These are phyloP conservation scores for Cyclocybe cylindracea DNA, from an alignment of 768 basidiomycete genomes.

Conservation along the genomic window DNA sequence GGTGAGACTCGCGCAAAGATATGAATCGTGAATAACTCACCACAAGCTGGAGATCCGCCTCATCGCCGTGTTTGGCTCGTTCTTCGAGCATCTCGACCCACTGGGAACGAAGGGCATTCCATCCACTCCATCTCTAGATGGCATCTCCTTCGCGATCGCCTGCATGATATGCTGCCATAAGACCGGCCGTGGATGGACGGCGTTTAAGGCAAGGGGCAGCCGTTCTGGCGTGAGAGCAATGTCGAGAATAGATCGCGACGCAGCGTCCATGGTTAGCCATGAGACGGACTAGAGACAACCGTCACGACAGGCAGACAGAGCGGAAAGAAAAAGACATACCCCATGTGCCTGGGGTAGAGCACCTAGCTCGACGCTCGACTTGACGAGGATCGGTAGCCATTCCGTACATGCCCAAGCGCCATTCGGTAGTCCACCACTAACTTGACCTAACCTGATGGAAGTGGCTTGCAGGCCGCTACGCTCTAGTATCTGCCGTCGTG, in stretches of 20 bases:
- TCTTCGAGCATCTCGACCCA: constrained; percentile 10
- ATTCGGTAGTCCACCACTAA: constrained; percentile 28
- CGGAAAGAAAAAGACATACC: constrained; percentile 14
- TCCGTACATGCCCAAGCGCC: constrained; percentile 36
- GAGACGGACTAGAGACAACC: constrained; percentile 23
- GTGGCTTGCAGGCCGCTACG: constrained; percentile 26
- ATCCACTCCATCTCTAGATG: background rate
- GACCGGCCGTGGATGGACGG: constrained; percentile 30
- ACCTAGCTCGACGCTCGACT: constrained; percentile 27
- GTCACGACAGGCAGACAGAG: background rate
- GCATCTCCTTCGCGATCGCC: constrained; percentile 9
- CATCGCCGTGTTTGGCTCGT: background rate
- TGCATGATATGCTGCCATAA: constrained; percentile 25
- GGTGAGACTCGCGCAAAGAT: background rate
- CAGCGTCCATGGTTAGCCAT: constrained; percentile 30
- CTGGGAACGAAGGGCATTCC: constrained; percentile 4
- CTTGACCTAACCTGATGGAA: constrained; percentile 33
- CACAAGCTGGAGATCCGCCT: constrained; percentile 3
- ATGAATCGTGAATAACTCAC: constrained; percentile 1
- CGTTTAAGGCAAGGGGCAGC: constrained; percentile 22
- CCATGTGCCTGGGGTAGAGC: constrained; percentile 23
- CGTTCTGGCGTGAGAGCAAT: constrained; percentile 14
- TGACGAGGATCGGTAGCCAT: constrained; percentile 36
- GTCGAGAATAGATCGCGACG: constrained; percentile 23
- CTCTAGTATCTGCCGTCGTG: constrained; percentile 22